Evolutionary conservation across 106 monocot species (phyloP), one percentile per base, ranked within the genome.

Genomic region (Acorus calamus): DNA sequence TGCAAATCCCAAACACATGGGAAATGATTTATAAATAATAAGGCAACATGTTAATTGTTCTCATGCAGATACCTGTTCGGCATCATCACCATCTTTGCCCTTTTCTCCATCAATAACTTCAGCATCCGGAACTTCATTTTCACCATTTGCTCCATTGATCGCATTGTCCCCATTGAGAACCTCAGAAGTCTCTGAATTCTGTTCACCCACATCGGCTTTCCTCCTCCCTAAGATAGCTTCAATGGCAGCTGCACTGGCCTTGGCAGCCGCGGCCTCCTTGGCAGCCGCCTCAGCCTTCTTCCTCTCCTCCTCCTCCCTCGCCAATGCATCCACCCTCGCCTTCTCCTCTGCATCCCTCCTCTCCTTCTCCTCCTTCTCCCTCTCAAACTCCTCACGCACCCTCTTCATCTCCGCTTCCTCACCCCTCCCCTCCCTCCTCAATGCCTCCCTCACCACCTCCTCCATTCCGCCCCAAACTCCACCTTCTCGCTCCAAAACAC

Each of bases 271-370:
- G 43, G 71, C 89, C 14, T 77, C 84, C 68, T 89, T 84, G 4
- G 89, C 89, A 14, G 86, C 86, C 14, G 67, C 79, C 69, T 89
- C 87, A 14, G 86, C 89, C 67, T 89, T 86, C 81, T 84, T 79
- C 60, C 72, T 86, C 69, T 94, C 89, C 57, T 87, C 87, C 48
- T 90, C 90, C 69, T 87, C 86, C 69, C 57, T 85, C 0, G 83
- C 86, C 42, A 78, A 81, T 62, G 86, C 86, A 66, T 89, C 93
- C n/a, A 74, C 83, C 70, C 75, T 89, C 7, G 79, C 89, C 67
- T 84, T 94, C 75, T 89, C 89, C 59, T 93, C 93, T 13, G 73
- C 96, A 2, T 77, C 87, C 62, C 83, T 77, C 7, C 87, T 91
- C 62, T 70, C 67, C 6, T 83, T 79, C 65, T 89, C 93, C 8